These are phyloP conservation scores for Plasmopara viticola DNA, from an alignment of 352 stramenopile species.

Conservation along the genomic window DNA sequence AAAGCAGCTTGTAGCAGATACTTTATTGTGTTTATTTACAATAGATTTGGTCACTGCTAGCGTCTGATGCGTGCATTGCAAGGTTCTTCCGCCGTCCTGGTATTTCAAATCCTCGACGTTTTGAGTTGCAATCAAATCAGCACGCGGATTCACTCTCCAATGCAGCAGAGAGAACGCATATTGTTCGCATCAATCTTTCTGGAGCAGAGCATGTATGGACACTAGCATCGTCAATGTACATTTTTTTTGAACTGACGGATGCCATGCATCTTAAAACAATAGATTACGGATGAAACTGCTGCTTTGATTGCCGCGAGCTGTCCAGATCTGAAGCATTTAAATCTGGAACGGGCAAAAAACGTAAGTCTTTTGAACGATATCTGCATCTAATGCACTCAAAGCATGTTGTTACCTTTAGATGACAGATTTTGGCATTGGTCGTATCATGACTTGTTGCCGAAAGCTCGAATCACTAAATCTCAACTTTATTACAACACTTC, in stretches of 20 bases:
- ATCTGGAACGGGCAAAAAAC: slow-evolving; percentile 35
- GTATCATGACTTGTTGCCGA: slow-evolving; percentile 44
- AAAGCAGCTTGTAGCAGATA: background rate
- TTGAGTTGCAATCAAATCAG: slow-evolving; percentile 31
- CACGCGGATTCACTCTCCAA: slow-evolving; percentile 27
- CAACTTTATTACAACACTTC: slow-evolving; percentile 44
- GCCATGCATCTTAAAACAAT: background rate
- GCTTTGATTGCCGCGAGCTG: slow-evolving; percentile 27
- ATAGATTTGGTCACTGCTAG: slow-evolving; percentile 62
- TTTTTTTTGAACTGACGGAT: background rate
- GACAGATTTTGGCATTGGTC: slow-evolving; percentile 47
- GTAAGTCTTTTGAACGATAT: slow-evolving; percentile 12
- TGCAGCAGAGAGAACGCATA: background rate
- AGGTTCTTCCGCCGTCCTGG: slow-evolving; percentile 18
- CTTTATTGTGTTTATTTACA: background rate
- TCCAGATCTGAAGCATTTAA: slow-evolving; percentile 36
- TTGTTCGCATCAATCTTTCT: slow-evolving; percentile 47
- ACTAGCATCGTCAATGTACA: background rate
- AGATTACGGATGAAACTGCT: slow-evolving; percentile 47
- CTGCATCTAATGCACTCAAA: background rate
- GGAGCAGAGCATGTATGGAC: slow-evolving; percentile 42
- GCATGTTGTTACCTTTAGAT: slow-evolving; percentile 26
- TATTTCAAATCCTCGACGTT: slow-evolving; percentile 1
- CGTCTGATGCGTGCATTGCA: slow-evolving; percentile 48
- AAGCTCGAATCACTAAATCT: slow-evolving; percentile 50